Evolutionary conservation across 2,329 filamentous ascomycete genomes (phyloP).

Genomic region (Periconia macrospinosa): DNA sequence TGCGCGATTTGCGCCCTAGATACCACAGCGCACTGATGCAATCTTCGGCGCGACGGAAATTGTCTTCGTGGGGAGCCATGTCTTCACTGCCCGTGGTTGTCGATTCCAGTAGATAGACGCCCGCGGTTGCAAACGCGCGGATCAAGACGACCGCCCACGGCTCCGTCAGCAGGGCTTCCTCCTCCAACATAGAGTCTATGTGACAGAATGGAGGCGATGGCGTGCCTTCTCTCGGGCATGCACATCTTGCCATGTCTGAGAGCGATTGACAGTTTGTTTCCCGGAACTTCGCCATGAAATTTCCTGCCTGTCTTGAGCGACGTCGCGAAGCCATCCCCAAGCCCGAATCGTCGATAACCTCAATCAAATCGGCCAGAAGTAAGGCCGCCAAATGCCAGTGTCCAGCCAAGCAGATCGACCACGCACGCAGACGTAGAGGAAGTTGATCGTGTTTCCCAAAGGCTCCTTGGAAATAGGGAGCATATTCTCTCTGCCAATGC

Average conservation of each 20-base stretch:
- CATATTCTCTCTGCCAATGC: conserved; percentile 59
- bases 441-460: conserved; percentile 54
- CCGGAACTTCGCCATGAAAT: conserved; percentile 47
- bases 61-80: conserved; percentile 20
- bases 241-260: conserved; percentile 53
- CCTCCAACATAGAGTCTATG: conserved; percentile 58
- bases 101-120: conserved; percentile 44
- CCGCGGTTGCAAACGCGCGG: conserved; percentile 56
- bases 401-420: conserved; percentile 60
- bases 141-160: conserved; percentile 62
- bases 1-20: conserved; percentile 60
- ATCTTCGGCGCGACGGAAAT: conserved; percentile 47
- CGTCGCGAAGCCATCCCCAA: conserved; percentile 25
- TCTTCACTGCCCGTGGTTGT: conserved; percentile 17
- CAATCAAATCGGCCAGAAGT: conserved; percentile 58
- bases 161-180: conserved; percentile 61
- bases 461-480: conserved; percentile 56
- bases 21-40: conserved; percentile 59
- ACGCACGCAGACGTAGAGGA: conserved; percentile 59
- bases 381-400: conserved; percentile 63
- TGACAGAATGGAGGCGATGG: conserved; percentile 41
- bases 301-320: conserved; percentile 23
- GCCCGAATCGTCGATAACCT: conserved; percentile 50
- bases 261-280: conserved; percentile 50
- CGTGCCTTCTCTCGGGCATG: conserved; percentile 38